These are phyloP conservation scores for Fusarium graminum DNA, from an alignment of 2,329 filamentous ascomycete species.

Conservation along the genomic window DNA sequence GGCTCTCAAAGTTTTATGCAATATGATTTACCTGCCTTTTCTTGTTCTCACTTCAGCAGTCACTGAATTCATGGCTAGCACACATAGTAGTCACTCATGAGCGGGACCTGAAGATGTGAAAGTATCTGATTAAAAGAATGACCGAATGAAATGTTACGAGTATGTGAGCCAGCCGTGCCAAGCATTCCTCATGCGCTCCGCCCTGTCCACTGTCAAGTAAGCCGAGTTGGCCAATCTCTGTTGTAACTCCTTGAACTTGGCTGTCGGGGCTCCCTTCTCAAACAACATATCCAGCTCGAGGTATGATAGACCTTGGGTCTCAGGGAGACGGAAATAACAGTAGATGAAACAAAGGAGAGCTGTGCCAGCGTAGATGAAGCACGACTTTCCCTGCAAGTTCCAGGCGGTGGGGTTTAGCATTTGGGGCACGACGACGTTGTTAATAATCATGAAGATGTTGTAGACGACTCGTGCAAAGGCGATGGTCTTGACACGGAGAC, in stretches of 20 bases:
- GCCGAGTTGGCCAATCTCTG: slow-evolving; percentile 36
- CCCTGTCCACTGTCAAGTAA: slow-evolving; percentile 31
- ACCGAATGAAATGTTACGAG: slow-evolving; percentile 25
- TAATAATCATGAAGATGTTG: slow-evolving; percentile 42
- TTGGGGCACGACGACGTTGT: slow-evolving; percentile 44
- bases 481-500: slow-evolving; percentile 56
- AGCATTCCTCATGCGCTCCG: slow-evolving; percentile 44
- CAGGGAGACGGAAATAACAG: slow-evolving; percentile 48
- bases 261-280: slow-evolving; percentile 42
- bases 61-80: no score
- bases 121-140: no score
- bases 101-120: no score
- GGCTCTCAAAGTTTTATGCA: no score
- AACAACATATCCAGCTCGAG: slow-evolving; percentile 49
- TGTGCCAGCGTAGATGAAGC: slow-evolving; percentile 40
- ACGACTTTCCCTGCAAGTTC: slow-evolving; percentile 46
- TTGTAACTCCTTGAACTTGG: slow-evolving; percentile 50
- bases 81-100: no score
- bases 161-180: slow-evolving; percentile 46
- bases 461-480: slow-evolving; percentile 53
- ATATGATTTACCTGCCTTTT: no score
- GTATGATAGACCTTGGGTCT: slow-evolving; percentile 46
- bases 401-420: slow-evolving; percentile 47
- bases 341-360: slow-evolving; percentile 41
- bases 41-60: no score